Conservation (phyloP, 1,139 yeast genomes). For the Diutina neorugosa region DNA sequence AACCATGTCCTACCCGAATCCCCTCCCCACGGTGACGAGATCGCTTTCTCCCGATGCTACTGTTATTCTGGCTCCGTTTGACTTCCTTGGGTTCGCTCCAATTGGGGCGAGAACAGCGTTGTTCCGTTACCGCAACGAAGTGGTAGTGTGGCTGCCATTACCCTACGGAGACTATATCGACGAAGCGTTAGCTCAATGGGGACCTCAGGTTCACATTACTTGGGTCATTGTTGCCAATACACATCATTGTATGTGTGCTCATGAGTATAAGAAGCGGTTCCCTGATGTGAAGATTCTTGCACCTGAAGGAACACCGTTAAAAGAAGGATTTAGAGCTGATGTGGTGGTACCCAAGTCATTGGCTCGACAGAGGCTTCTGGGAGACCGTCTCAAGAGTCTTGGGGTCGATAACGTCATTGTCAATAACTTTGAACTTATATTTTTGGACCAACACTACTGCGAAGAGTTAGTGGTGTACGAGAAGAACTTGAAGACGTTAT, state of each 20-base stretch:
- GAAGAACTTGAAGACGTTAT: slow-evolving; percentile 31
- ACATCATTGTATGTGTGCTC: slow-evolving; percentile 45
- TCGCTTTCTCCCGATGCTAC: slow-evolving; percentile 6
- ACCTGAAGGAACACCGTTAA: slow-evolving; percentile 24
- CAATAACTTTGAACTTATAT: slow-evolving; percentile 40
- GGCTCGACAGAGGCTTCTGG: neutral
- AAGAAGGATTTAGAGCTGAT: slow-evolving; percentile 10
- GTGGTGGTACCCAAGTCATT: slow-evolving; percentile 6
- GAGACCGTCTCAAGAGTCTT: slow-evolving; percentile 9
- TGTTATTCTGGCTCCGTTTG: slow-evolving; percentile 7
- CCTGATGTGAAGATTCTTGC: slow-evolving; percentile 42
- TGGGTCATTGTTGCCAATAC: slow-evolving; percentile 35
- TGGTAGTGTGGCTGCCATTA: slow-evolving; percentile 8
- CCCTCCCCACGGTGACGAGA: slow-evolving; percentile 6
- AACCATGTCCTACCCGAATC: slow-evolving; percentile 6
- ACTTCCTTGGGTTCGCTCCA: slow-evolving; percentile 2
- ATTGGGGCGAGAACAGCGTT: slow-evolving; percentile 9
- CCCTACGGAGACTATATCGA: slow-evolving; percentile 7
- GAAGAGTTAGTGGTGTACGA: slow-evolving; percentile 44
- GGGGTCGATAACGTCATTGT: slow-evolving; percentile 20
- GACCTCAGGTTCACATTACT: neutral
- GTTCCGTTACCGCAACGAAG: slow-evolving; percentile 5
- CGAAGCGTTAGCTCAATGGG: slow-evolving; percentile 5
- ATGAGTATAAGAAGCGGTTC: slow-evolving; percentile 33
- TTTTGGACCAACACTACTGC: slow-evolving; percentile 40